Evolutionary conservation across 73 alveolate genomes (phyloP).

Genomic region (Paramecium sonneborni): DNA sequence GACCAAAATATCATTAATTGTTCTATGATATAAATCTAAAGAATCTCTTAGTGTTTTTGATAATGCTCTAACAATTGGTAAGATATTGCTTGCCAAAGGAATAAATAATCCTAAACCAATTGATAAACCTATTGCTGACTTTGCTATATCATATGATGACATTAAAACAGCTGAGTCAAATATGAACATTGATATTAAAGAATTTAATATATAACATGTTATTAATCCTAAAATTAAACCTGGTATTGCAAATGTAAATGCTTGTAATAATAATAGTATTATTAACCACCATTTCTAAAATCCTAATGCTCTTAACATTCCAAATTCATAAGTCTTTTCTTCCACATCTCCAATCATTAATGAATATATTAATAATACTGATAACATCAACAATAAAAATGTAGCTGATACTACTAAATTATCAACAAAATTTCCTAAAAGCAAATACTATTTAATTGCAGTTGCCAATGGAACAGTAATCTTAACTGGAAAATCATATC

Average conservation of each 20-base stretch:
- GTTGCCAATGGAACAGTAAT: conserved; percentile 50
- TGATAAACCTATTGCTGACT: conserved; percentile 73
- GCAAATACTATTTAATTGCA: conserved; percentile 22
- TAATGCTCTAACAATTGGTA: conserved; percentile 91
- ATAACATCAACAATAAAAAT: conserved; percentile 82
- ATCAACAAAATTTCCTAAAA: conserved; percentile 74
- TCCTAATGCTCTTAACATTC: conserved; percentile 96
- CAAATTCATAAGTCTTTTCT: conserved; percentile 94
- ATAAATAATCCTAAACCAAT: conserved; percentile 81
- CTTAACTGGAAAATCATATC: conserved; percentile 35
- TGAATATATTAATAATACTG: conserved; percentile 86
- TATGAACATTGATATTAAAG: conserved; percentile 39
- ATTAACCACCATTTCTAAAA: conserved; percentile 75
- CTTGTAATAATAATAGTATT: conserved; percentile 74
- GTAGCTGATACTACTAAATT: conserved; percentile 81
- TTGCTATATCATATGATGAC: conserved; percentile 67
- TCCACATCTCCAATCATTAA: conserved; percentile 93
- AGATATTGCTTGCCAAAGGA: conserved; percentile 83
- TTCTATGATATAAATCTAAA: conserved; percentile 86
- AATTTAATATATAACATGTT: conserved; percentile 67
- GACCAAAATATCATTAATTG: conserved; percentile 85
- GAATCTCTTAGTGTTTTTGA: conserved; percentile 88
- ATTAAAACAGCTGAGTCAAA: conserved; percentile 43
- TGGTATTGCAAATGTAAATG: conserved; percentile 87
- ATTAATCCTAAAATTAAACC: conserved; percentile 87